These are phyloP conservation scores for Fusarium ambrosium DNA, from an alignment of 2,329 filamentous ascomycete genomes.

Conservation along the genomic window DNA sequence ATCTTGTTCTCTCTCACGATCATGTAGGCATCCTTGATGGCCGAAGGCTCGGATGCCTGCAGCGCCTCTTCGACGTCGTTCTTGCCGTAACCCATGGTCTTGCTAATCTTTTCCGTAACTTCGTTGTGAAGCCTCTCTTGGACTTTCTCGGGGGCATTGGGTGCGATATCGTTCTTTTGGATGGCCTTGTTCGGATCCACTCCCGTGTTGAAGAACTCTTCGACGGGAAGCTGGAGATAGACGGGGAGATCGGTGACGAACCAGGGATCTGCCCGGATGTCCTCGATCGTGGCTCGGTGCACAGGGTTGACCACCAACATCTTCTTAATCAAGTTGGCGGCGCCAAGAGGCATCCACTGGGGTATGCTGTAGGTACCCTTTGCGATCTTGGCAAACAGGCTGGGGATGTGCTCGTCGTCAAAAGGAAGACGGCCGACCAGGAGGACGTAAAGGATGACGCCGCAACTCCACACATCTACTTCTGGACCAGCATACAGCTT, in stretches of 20 bases:
- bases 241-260: constrained; percentile 88
- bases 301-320: constrained; percentile 98
- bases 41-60: constrained; percentile 91
- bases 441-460: constrained; percentile 89
- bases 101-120: constrained; percentile 95
- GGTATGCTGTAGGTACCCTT: constrained; percentile 94
- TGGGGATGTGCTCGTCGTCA: constrained; percentile 98
- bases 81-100: constrained; percentile 97
- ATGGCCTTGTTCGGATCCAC: constrained; percentile 94
- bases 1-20: constrained; percentile 98
- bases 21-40: constrained; percentile 98
- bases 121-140: constrained; percentile 92
- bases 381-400: constrained; percentile 97
- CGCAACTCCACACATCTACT: constrained; percentile 98
- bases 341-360: constrained; percentile 88
- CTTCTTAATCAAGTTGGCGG: constrained; percentile 84
- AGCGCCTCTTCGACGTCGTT: constrained; percentile 96
- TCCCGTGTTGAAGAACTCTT: constrained; percentile 95
- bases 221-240: constrained; percentile 88
- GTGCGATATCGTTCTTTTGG: constrained; percentile 83
- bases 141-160: constrained; percentile 80
- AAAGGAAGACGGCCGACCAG: constrained; percentile 89
- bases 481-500: constrained; percentile 98
- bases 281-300: constrained; percentile 91
- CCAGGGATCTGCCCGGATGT: constrained; percentile 95